A percentile compares a stretch with the other conserved stretches of the same genome.
Conservation (phyloP, 768 basidiomycete genomes). For the Amanita brunnescens region DNA sequence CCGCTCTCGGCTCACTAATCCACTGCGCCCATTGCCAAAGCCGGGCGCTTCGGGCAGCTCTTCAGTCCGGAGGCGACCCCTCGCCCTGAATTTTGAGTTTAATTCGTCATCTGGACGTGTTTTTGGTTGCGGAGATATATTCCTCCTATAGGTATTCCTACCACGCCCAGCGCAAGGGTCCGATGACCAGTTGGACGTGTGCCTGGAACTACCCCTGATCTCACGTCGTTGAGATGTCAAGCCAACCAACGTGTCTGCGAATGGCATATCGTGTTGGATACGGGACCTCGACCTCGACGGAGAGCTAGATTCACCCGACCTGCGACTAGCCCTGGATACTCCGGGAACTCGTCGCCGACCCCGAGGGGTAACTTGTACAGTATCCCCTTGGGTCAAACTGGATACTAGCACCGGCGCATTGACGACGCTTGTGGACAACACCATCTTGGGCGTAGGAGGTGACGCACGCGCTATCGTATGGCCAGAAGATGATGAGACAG, state of each 20-base stretch:
- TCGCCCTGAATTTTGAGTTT: constrained; percentile 24
- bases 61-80: constrained; percentile 48
- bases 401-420: constrained; percentile 14
- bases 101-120: constrained; percentile 24
- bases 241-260: not conserved
- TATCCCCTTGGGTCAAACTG: constrained; percentile 15
- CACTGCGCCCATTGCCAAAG: constrained; percentile 57
- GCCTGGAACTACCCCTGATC: constrained; percentile 23
- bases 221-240: not conserved
- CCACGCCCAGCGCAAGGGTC: constrained; percentile 34
- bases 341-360: constrained; percentile 40
- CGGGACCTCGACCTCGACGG: constrained; percentile 32
- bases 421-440: constrained; percentile 23
- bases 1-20: constrained; percentile 39
- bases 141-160: constrained; percentile 42
- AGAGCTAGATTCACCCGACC: constrained; percentile 28
- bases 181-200: constrained; percentile 39
- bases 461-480: constrained; percentile 41
- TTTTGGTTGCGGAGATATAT: constrained; percentile 50
- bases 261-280: not conserved
- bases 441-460: constrained; percentile 53
- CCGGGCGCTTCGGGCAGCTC: constrained; percentile 56
- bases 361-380: constrained; percentile 38
- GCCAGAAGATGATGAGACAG: constrained; percentile 39
- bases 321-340: constrained; percentile 22